A percentile compares a stretch with the other conserved stretches of the same genome.
phyloP scores from a whole-genome alignment of 345 rosid species.

The Acer campestre region DNA sequence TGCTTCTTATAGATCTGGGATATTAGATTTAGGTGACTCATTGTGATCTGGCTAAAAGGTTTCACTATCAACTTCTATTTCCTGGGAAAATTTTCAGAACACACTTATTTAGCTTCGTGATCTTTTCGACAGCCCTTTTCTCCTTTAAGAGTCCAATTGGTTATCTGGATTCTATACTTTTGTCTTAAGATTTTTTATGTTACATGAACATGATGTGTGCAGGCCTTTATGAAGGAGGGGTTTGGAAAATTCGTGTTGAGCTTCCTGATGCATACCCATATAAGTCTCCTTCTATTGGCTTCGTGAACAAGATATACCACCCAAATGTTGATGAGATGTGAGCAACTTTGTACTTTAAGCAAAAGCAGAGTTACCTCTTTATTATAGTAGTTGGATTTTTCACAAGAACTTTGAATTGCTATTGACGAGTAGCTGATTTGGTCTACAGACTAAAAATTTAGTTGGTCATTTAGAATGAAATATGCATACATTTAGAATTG shows the following conservation, averaged over 20 bases:
- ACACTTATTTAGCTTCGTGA: conserved; percentile 10
- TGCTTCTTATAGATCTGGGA: background rate
- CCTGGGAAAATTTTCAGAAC: background rate
- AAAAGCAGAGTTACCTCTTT: background rate
- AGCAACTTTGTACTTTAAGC: conserved; percentile 34
- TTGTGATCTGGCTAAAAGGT: conserved; percentile 3
- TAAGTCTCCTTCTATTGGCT: conserved; percentile 76
- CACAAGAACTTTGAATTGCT: background rate
- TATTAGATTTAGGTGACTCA: background rate
- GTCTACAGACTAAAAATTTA: background rate
- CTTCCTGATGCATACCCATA: conserved; percentile 82
- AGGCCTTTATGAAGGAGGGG: conserved; percentile 77
- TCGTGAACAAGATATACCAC: conserved; percentile 75
- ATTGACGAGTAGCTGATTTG: background rate
- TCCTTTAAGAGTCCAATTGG: background rate
- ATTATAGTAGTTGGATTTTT: background rate
- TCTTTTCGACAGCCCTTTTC: background rate
- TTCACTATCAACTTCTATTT: background rate
- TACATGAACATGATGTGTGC: conserved; percentile 24
- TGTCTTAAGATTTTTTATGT: conserved; percentile 6
- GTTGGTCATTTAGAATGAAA: background rate
- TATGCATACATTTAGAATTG: background rate
- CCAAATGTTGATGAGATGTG: conserved; percentile 81
- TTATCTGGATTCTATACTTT: background rate
- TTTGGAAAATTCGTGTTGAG: conserved; percentile 73